Evolutionary conservation across 257 asterid genomes (phyloP), one percentile per base, ranked within the genome.

Genomic region (Nicotiana tomentosiformis): DNA sequence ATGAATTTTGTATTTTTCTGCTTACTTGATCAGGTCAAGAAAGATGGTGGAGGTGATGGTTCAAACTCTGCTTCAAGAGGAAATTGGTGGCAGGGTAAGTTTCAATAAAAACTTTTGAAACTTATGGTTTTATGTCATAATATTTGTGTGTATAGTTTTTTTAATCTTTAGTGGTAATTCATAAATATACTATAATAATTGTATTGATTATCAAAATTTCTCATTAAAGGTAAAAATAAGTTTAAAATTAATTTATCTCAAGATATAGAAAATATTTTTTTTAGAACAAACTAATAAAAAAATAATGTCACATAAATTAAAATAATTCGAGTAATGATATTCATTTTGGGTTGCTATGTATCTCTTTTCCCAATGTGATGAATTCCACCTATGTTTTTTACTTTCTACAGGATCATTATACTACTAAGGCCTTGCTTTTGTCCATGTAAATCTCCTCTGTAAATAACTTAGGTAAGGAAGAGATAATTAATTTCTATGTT

Each of bases 1-100:
- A 23, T 23, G 0, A 23, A 23, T 23, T 23, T 23, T 23, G 26
- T 23, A 23, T 23, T 23, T 6, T 18, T n/a, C 76, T 57, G 29
- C 37, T 29, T n/a, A 78, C 69, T 51, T 62, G 18, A 39, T 56
- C 89, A 93, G 98, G 64, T 82, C 39, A 89, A 89, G 85, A 93
- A 88, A 82, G 89, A 83, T 46, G 79, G 15, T 0, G 29, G 65
- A 2, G 29, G 5, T 1, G 61, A 72, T 72, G 79, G 79, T 46
- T 82, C 90, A 35, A 89, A 84, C 46, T 66, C 87, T 77, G 97
- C 96, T 70, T 91, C 97, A 4, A 88, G 97, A 88, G 97, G 98
- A 85, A 91, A 94, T 82, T 94, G 97, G 98, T 94, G 98, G 98
- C 87, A 91, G 87, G 97, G 96, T 91, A 89, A 37, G 84, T 39